Evolutionary conservation across 208 protist genomes (phyloP).

Genomic region (Leishmania braziliensis): DNA sequence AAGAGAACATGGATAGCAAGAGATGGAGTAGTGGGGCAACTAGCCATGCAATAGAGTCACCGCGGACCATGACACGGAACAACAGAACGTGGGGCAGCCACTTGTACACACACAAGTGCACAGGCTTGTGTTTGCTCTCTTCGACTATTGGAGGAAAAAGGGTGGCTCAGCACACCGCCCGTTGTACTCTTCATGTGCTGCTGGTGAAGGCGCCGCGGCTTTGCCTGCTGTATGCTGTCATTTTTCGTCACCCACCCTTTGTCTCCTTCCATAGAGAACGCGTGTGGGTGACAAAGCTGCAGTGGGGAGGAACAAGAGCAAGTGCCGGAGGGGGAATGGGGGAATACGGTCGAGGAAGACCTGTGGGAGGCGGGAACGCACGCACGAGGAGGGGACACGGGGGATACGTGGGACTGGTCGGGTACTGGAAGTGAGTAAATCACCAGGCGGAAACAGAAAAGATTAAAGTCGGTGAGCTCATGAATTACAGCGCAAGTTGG

Average conservation of each 20-base stretch:
- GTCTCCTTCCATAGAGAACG: background rate
- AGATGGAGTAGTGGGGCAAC: background rate
- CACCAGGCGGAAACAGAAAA: no score
- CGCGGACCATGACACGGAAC: background rate
- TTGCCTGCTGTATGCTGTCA: background rate
- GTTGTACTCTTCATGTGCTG: background rate
- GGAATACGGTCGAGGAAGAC: background rate
- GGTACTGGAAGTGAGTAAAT: no score
- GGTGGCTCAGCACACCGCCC: background rate
- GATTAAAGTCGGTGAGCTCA: background rate
- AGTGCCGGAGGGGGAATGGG: background rate
- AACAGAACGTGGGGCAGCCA: background rate
- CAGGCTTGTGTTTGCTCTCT: background rate
- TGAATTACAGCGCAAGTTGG: background rate
- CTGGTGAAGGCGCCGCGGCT: background rate
- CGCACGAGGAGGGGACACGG: background rate
- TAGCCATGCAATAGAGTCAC: background rate
- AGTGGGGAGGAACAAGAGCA: background rate
- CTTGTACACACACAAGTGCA: background rate
- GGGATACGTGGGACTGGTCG: no score
- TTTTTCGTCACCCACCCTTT: background rate
- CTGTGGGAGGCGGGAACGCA: background rate
- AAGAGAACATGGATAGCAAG: background rate
- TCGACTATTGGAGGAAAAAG: background rate
- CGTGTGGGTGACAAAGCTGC: background rate